A percentile compares a stretch with the other conserved stretches of the same genome.
Evolutionary conservation across 2,329 filamentous ascomycete species (phyloP).

Genomic region (Fusarium luffae): DNA sequence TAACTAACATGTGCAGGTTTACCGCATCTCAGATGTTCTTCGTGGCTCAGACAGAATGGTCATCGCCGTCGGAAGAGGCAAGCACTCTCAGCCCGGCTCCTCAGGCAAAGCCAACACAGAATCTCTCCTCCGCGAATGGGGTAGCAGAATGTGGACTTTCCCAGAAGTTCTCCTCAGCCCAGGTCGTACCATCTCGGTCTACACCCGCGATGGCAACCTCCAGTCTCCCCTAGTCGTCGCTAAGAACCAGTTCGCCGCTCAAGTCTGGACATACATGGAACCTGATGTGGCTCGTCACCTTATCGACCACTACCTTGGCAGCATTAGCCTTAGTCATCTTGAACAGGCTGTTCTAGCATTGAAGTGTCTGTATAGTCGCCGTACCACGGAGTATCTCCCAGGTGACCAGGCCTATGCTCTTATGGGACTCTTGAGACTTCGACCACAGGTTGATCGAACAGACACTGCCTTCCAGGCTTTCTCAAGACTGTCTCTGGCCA

Average conservation of each 20-base stretch:
- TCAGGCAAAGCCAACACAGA: slow-evolving; percentile 37
- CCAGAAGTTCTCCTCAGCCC: slow-evolving; percentile 45
- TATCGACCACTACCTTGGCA: slow-evolving; percentile 51
- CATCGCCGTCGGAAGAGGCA: slow-evolving; percentile 41
- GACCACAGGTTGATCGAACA: slow-evolving; percentile 48
- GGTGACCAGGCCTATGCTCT: slow-evolving; percentile 52
- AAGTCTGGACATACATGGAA: slow-evolving; percentile 47
- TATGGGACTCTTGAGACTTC: slow-evolving; percentile 51
- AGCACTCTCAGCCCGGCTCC: slow-evolving; percentile 7
- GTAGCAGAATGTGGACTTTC: slow-evolving; percentile 47
- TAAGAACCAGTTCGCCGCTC: slow-evolving; percentile 50
- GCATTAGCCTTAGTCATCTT: slow-evolving; percentile 48
- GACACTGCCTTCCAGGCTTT: slow-evolving; percentile 53
- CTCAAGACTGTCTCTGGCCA: slow-evolving; percentile 50
- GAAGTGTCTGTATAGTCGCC: slow-evolving; percentile 47
- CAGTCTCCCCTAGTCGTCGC: slow-evolving; percentile 35
- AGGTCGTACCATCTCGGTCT: slow-evolving; percentile 39
- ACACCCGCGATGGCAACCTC: slow-evolving; percentile 41
- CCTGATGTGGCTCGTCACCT: slow-evolving; percentile 46
- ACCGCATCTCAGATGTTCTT: slow-evolving; percentile 45
- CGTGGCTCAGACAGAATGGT: slow-evolving; percentile 41
- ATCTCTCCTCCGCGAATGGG: slow-evolving; percentile 43
- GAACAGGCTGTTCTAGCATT: slow-evolving; percentile 49
- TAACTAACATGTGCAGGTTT: slow-evolving; percentile 36
- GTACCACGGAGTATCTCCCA: slow-evolving; percentile 38